These are phyloP conservation scores for Gleditsia sinensis DNA, from an alignment of 306 rosid species.

Conservation along the genomic window DNA sequence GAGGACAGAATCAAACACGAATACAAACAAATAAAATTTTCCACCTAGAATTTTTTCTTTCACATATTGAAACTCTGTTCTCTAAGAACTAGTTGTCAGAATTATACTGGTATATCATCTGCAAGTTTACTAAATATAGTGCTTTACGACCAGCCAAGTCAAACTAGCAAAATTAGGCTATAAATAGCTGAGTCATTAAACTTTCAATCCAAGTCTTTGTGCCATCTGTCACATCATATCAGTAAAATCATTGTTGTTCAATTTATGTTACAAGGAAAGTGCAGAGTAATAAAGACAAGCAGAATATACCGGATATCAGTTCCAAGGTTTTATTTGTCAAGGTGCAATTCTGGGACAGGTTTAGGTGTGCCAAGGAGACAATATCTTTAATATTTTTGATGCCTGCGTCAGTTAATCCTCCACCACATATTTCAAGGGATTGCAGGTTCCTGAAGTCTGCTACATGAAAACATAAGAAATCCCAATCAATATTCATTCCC, in stretches of 20 bases:
- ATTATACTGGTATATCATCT: too few species aligned
- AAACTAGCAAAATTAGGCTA: too few species aligned
- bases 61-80: neutral
- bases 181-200: slow-evolving; percentile 5
- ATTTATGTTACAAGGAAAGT: neutral
- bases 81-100: neutral
- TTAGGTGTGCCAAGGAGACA: slow-evolving; percentile 77
- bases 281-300: slow-evolving; percentile 18
- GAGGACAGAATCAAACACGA: slow-evolving; percentile 2
- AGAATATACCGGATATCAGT: slow-evolving; percentile 75
- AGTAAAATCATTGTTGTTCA: neutral
- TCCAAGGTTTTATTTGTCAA: slow-evolving; percentile 88
- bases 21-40: slow-evolving; percentile 7
- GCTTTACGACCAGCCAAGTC: too few species aligned
- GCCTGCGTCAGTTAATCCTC: slow-evolving; percentile 92
- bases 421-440: slow-evolving; percentile 95
- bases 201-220: neutral
- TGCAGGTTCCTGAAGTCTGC: slow-evolving; percentile 85
- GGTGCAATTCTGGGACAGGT: slow-evolving; percentile 90
- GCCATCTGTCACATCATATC: slow-evolving; percentile 13
- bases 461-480: slow-evolving; percentile 25
- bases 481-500: too few species aligned
- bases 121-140: too few species aligned
- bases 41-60: slow-evolving; percentile 14
- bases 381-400: slow-evolving; percentile 78